Base-by-base conservation (phyloP, 106 monocot genomes). In the Xerophyta viscosa region DNA sequence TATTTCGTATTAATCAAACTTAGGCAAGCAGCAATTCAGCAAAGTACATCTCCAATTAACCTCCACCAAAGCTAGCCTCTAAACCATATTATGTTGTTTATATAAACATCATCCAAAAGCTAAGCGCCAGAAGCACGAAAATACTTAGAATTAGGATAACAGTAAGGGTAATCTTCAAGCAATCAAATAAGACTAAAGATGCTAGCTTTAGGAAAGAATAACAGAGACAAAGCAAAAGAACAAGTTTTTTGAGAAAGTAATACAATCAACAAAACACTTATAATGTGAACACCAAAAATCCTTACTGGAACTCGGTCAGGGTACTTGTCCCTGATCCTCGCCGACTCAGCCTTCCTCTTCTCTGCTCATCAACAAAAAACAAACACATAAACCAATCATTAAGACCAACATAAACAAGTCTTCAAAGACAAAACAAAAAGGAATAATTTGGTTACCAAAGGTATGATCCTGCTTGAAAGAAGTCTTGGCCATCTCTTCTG, bases 391-490 rank as follows among this genome's bases (percentile, higher is more conserved):
- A 30, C 17, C 14, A 17, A 27, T 45, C 20, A 61, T 31, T 23
- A n/a, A 43, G 8, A 30, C 23, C 1, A 51, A 41, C 41, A 8
- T 18, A 20, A 31, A 13, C n/a, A n/a, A n/a, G n/a, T n/a, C n/a
- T n/a, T n/a, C n/a, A n/a, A n/a, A n/a, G n/a, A 31, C 27, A 18
- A 43, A 37, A 33, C n/a, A 37, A 60, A 30, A 50, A 39, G 1
- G 2, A 7, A 39, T 39, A 8, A 7, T 10, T 3, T 3, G 39
- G 10, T 39, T 39, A 84, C 83, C 74, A 43, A 84, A 57, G 56
- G 54, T 63, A 48, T 75, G 70, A 56, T 78, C 78, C 24, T 54
- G 52, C 66, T 78, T 84, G 71, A 84, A 84, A 49, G 60, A 67
- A 44, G 57, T 71, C 66, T 60, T 74, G 29, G 75, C 74, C 83